Base-by-base conservation (phyloP, 495 filamentous ascomycete genomes). In the Annulohypoxylon stygium region DNA sequence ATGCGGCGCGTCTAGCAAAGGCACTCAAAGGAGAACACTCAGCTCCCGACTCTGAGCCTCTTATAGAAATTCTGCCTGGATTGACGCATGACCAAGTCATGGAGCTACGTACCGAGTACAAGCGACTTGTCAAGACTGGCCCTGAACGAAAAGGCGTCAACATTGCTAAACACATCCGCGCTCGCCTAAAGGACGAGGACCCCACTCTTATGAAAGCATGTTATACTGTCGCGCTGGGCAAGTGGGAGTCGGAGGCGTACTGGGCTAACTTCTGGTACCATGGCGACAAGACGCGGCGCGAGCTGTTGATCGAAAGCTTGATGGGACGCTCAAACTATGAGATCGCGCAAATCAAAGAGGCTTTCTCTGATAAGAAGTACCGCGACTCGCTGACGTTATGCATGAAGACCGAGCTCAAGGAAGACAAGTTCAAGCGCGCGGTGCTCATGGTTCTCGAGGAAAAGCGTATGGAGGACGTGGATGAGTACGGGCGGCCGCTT, bases 261-360 rank as follows among this genome's bases (percentile, higher is more conserved):
- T 99, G 96, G 93, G 95, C 97, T 51, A 99, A 98, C 76, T 97
- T 93, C 81, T 99, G 95, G 90, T 99, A 98, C 83, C 96, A 98
- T 78, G 91, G 92, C 39, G 91, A 93, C 69, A 93, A 92, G 72
- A 92, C 89, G 2, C 87, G 93, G 2, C 88, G 93, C 18, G 93
- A 99, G 78, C 83, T 99, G 20, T 87, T 99, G 50, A 98, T 99
- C 75, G 96, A 99, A 78, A 88, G 90, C 9, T 83, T 99, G 12
- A 96, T 98, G 87, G 96, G 96, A 0, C 89, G 94, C 14, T 90
- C 89, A 11, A 97, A 97, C 75, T 84, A 86, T 16, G 97, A 98
- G 70, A 94, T 98, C 68, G 84, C 89, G n/a, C 85, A 88, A 66
- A 98, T 99, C 84, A 98, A 97, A 81, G 89, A 92, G n/a, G 91